Evolutionary conservation across 495 filamentous ascomycete genomes (phyloP), one percentile per base, ranked within the genome.

Genomic region (Chlorociboria aeruginascens): DNA sequence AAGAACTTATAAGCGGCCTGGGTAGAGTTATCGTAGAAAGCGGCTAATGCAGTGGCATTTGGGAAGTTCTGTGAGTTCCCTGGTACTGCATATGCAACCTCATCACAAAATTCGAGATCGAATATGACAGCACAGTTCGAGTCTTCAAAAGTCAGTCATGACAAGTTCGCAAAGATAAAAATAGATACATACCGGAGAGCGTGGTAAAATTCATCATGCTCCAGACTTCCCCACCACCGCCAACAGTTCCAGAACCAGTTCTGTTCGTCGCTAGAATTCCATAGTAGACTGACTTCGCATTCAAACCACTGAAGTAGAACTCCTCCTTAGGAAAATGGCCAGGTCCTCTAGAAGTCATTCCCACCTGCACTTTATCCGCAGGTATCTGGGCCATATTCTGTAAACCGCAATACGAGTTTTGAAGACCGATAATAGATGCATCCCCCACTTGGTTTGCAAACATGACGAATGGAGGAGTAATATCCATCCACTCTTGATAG

Each of bases 71-170:
- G 65, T 3, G 81, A 74, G 56, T 93, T 92, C 44, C 79, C 77
- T 0, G 92, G 92, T 0, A 95, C 92, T 16, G 93, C 83, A 63
- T 96, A 95, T 37, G 89, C 85, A 40, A 90, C 76, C 49, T 92
- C 77, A 44, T 75, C 72, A 68, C 92, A 99, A 63, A 96, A 89
- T 3, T 71, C 63, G 13, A 99, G 78, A 58, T 90, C 78, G 64
- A 78, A 85, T 32, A 99, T 70, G 10, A 99, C 69, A 32, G 80
- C 81, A 63, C 92, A 99, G 61, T 90, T 94, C 39, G 57, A 61
- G 54, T 66, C 43, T 62, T 49, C 40, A 2, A 34, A 36, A 2
- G 38, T 60, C 35, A 53, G 50, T 25, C 34, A 6, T 7, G 6
- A 12, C 6, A 6, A 8, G 31, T 9, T 31, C 6, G 29, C 8